Evolutionary conservation across 2,329 filamentous ascomycete genomes (phyloP).

Genomic region (Fusarium tjaetaba): DNA sequence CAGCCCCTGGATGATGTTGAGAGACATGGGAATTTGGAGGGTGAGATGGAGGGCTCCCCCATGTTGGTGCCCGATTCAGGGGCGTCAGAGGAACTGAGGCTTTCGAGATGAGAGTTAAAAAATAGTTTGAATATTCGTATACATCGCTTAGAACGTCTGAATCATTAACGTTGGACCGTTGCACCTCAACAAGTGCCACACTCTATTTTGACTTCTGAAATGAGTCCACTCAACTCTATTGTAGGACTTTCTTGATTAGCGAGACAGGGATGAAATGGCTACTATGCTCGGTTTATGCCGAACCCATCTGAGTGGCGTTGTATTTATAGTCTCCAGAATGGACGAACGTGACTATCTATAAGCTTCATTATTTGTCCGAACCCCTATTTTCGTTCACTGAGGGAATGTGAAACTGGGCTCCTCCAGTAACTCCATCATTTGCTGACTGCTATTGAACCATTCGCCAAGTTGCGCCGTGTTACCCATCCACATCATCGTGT

Average conservation of each 20-base stretch:
- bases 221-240: neutral
- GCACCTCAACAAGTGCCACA: neutral
- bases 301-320: neutral
- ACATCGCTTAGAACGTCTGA: neutral
- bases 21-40: slow-evolving; percentile 43
- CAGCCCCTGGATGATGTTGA: slow-evolving; percentile 48
- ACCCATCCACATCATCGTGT: slow-evolving; percentile 50
- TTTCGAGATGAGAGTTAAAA: slow-evolving; percentile 18
- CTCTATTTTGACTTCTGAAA: neutral
- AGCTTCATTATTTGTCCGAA: neutral
- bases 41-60: slow-evolving; percentile 51
- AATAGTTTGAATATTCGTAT: neutral
- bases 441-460: slow-evolving; percentile 52
- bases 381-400: slow-evolving; percentile 1
- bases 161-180: neutral
- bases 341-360: neutral
- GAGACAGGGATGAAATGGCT: neutral
- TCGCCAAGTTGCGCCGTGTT: slow-evolving; percentile 51
- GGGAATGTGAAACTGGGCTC: slow-evolving; percentile 44
- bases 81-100: slow-evolving; percentile 35
- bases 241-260: neutral
- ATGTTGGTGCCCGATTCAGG: slow-evolving; percentile 52
- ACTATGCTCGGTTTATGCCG: neutral
- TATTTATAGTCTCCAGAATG: neutral
- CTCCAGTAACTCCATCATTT: slow-evolving; percentile 51